phyloP scores from a whole-genome alignment of 176 grass and related monocot species.

The Bonia amplexicaulis region DNA sequence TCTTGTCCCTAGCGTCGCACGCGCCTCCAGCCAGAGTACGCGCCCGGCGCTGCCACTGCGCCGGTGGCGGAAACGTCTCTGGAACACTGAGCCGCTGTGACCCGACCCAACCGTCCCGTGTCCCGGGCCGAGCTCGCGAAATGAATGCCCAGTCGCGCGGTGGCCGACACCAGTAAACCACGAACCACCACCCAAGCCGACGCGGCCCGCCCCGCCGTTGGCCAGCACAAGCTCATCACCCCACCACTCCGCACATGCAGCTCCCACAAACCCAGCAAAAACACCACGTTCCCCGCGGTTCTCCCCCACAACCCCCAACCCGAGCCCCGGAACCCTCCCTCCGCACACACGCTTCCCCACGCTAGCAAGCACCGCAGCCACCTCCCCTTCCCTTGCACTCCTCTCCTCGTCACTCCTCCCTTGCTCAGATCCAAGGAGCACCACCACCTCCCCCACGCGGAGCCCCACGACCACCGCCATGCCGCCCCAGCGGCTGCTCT shows the following conservation, averaged over 20 bases:
- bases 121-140: neutral
- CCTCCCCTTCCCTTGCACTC: neutral
- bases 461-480: neutral
- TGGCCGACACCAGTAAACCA: neutral
- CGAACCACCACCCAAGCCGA: neutral
- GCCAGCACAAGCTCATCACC: neutral
- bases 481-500: constrained; percentile 4
- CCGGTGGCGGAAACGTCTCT: neutral
- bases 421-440: constrained; percentile 24
- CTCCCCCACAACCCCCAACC: neutral
- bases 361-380: constrained; percentile 4
- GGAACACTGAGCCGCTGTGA: neutral
- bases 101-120: neutral
- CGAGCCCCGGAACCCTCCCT: neutral
- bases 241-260: constrained; percentile 20
- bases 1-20: neutral
- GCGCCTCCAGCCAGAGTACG: too few relatives aligned
- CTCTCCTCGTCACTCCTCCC: neutral
- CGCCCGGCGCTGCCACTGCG: too few relatives aligned
- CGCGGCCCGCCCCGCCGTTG: neutral
- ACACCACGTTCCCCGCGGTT: neutral
- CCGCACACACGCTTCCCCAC: neutral
- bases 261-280: constrained; percentile 26
- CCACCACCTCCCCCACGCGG: neutral
- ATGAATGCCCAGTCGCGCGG: neutral